Evolutionary conservation across 2,329 filamentous ascomycete genomes (phyloP), one percentile per base, ranked within the genome.

Genomic region (Iodosphaeria phyllophila): DNA sequence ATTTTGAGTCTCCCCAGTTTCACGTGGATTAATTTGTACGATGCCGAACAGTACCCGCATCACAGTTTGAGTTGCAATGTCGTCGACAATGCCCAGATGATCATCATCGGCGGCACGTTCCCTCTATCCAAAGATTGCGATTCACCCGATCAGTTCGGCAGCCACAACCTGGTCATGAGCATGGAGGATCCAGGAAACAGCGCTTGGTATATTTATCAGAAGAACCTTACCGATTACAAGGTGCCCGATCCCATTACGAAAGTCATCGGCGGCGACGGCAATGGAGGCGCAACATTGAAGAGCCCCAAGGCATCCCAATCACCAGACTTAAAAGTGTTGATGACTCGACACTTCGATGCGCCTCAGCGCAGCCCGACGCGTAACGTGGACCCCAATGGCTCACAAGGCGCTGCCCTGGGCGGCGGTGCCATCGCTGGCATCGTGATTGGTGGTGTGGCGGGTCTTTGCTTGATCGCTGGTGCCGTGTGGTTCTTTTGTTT

Each of bases 1-100:
- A 62, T 74, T 27, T 51, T 74, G 12, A 58, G 60, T 6, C 49
- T 75, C 10, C 70, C 69, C 1, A 61, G 64, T 2, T 75, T 74
- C 42, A 62, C 52, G 4, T 75, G 69, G 69, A 62, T 71, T 32
- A 64, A 62, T 32, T 52, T 58, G 34, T 63, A 55, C 28, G 58
- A 56, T 8, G 44, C 50, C 1, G 48, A 54, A 16, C 39, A 38
- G 19, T 50, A 48, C 18, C 56, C 55, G 9, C 64, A 68, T 33
- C 58, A 71, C 40, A 60, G 58, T 14, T 49, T 68, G 15, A 62
- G 54, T 18, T 73, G 67, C 39, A 66, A 67, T 36, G 59, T 73
- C 15, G 45, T 68, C 12, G 54, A 58, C 26, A 45, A 50, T 22
- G 52, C 58, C 4, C 69, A 74, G 40, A 73, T 74, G 60, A 44